Evolutionary conservation across 1,284 basidiomycete species (phyloP), one percentile per base, ranked within the genome.

Genomic region (Hypsizygus ulmarius): DNA sequence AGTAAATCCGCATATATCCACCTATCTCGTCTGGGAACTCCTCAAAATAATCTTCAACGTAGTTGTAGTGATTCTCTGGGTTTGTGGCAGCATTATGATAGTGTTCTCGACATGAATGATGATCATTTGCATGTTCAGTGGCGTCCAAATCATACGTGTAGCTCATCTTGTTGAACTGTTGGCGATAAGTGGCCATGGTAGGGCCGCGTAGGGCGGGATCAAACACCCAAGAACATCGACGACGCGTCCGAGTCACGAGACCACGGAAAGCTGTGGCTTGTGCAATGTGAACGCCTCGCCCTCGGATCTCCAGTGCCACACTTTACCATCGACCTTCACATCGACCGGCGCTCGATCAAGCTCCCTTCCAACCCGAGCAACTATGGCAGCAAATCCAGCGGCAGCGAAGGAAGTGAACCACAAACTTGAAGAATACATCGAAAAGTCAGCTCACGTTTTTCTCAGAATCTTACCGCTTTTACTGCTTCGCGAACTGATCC

Each of bases 371-470:
- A 14, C 25, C 18, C n/a, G 7, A 46, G 36, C 49, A 29, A 38
- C 18, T 37, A 67, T 67, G 66, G 62, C 64, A 46, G 55, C 60
- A 37, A 50, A 49, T 15, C 55, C 60, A 25, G 61, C 62, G 7
- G 63, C 64, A n/a, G 66, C 65, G 49, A 70, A 70, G 50, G 71
- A 74, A 40, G 64, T 66, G 18, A 70, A 72, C 45, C 69, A 68
- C 58, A 77, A 82, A 64, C 66, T 84, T 19, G 79, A 84, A 53
- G 82, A 84, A 61, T 84, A 81, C 59, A 83, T 85, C 47, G 80
- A 84, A 57, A 85, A 81, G 83, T 84, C 56, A 48, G 71, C 58
- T 10, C 9, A 41, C 32, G 28, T 28, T 50, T 39, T 44, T 45
- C 27, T 35, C 47, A 40, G 21, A 27, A 39, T 18, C 35, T 43